A percentile compares a stretch with the other conserved stretches of the same genome.
These are phyloP conservation scores for Zasmidium angulare DNA, from an alignment of 2,329 filamentous ascomycete genomes.

Conservation along the genomic window DNA sequence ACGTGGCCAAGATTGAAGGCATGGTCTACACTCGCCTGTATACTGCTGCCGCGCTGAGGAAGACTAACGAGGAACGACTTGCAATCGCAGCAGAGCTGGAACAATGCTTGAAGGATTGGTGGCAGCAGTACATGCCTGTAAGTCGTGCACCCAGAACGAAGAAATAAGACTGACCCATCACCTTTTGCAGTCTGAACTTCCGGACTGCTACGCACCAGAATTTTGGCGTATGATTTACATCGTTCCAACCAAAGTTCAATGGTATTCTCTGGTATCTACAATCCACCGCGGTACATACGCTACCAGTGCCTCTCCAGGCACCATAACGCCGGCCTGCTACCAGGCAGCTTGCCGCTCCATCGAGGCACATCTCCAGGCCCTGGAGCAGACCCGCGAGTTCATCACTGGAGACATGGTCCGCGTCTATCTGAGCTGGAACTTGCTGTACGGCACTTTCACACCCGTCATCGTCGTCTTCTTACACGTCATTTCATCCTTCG, in stretches of 20 bases:
- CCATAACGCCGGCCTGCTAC: slow-evolving; percentile 13
- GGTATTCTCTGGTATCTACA: slow-evolving; percentile 14
- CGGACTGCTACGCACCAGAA: slow-evolving; percentile 7
- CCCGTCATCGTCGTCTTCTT: slow-evolving; percentile 17
- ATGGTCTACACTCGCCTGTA: slow-evolving; percentile 14
- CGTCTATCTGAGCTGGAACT: slow-evolving; percentile 13
- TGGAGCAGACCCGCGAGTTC: slow-evolving; percentile 6
- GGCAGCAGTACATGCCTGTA: neutral
- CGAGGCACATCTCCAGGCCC: slow-evolving; percentile 10
- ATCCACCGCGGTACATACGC: slow-evolving; percentile 12
- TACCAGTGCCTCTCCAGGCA: slow-evolving; percentile 7
- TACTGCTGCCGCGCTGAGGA: slow-evolving; percentile 9
- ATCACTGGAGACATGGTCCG: slow-evolving; percentile 5
- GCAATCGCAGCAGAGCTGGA: slow-evolving; percentile 8
- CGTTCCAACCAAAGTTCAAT: slow-evolving; percentile 4
- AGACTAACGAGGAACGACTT: slow-evolving; percentile 8
- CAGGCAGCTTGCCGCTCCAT: slow-evolving; percentile 13
- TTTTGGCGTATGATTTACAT: slow-evolving; percentile 9
- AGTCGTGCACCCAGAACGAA: neutral
- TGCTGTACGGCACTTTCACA: slow-evolving; percentile 14
- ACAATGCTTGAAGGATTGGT: slow-evolving; percentile 5
- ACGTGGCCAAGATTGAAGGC: slow-evolving; percentile 4
- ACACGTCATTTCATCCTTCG: slow-evolving; percentile 11
- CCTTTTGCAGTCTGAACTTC: neutral
- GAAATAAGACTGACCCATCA: neutral